Percentiles rank a stretch among this genome's conserved stretches.
These are phyloP conservation scores for Carallia pectinifolia DNA, from an alignment of 345 rosid species.

Conservation along the genomic window DNA sequence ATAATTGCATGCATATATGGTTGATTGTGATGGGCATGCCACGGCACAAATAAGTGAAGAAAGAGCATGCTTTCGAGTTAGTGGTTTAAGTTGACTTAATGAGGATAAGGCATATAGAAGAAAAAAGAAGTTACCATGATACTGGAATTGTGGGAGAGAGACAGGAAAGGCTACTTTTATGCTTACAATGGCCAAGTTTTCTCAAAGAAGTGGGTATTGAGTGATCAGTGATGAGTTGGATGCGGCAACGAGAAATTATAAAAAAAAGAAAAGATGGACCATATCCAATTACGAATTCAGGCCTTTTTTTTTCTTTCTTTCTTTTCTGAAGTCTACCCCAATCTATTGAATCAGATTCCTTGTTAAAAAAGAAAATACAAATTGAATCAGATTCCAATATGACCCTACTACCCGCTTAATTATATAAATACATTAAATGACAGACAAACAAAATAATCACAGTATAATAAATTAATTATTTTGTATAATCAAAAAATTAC, in stretches of 20 bases:
- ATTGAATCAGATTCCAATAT: too few relatives aligned
- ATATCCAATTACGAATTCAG: neutral
- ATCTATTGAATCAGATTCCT: constrained; percentile 39
- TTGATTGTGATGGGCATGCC: neutral
- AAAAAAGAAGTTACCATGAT: neutral
- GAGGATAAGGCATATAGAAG: neutral
- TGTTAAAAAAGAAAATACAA: too few relatives aligned
- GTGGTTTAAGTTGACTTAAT: neutral
- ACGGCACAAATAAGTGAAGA: neutral
- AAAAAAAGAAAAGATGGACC: constrained; percentile 5
- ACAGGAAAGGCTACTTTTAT: neutral
- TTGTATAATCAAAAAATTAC: too few relatives aligned
- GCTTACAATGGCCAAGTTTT: neutral
- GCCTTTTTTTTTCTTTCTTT: neutral
- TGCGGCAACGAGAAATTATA: constrained; percentile 26
- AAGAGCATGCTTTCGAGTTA: neutral
- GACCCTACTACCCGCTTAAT: too few relatives aligned
- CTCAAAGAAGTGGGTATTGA: constrained; percentile 7
- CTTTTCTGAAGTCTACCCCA: constrained; percentile 9
- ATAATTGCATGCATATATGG: neutral
- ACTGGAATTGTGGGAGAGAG: neutral
- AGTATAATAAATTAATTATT: too few relatives aligned
- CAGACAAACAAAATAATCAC: too few relatives aligned
- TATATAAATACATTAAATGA: too few relatives aligned
- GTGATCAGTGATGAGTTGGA: constrained; percentile 19